Percentiles rank a stretch among this genome's conserved stretches.
phyloP scores from a whole-genome alignment of 2,329 filamentous ascomycete genomes.

The Whalleya microplaca region DNA sequence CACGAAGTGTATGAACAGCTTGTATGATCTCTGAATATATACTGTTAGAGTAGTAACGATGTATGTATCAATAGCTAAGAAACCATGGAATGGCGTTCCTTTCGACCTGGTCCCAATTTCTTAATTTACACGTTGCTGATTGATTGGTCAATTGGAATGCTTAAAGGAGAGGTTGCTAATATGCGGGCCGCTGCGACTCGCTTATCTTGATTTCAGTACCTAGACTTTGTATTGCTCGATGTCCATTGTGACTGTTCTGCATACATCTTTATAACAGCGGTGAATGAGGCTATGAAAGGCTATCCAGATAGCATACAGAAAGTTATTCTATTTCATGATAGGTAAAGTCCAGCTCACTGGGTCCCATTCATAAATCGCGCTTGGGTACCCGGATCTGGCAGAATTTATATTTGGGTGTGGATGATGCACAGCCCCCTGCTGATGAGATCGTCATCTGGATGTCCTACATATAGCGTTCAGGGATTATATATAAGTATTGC shows the following conservation, averaged over 20 bases:
- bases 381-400: neutral
- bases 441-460: slow-evolving; percentile 3
- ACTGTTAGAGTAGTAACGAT: no score
- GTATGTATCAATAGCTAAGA: no score
- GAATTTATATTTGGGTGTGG: neutral
- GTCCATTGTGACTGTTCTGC: neutral
- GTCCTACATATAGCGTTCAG: no score
- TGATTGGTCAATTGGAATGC: slow-evolving; percentile 23
- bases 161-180: neutral
- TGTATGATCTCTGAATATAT: no score
- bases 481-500: no score
- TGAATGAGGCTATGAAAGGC: neutral
- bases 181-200: neutral
- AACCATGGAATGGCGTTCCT: no score
- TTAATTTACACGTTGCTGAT: slow-evolving; percentile 24
- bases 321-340: neutral
- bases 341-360: neutral
- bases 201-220: neutral
- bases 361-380: neutral
- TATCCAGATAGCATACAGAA: neutral
- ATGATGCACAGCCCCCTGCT: slow-evolving; percentile 1
- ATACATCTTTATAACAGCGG: neutral
- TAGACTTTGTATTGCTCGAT: neutral
- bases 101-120: neutral
- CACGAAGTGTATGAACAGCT: no score